Conservation (phyloP, 2,329 filamentous ascomycete species). For the Hypoxylon sp. region DNA sequence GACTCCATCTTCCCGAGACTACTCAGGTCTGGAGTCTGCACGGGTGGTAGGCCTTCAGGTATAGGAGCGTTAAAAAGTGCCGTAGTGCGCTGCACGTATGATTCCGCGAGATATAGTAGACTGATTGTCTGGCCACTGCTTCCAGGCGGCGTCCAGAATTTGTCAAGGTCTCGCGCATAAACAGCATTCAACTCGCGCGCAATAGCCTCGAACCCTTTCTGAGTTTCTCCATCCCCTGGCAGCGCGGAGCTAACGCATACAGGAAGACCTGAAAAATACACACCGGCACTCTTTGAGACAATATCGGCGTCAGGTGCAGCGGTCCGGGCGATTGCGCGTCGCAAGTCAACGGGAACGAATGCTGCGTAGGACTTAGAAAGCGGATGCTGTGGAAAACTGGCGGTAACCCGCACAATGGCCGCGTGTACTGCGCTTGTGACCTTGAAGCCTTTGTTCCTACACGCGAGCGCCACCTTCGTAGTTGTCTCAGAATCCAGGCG, state of each 20-base stretch:
- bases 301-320: slow-evolving; percentile 1
- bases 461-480: slow-evolving; percentile 26
- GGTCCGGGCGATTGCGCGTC: slow-evolving; percentile 29
- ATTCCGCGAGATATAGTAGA: slow-evolving; percentile 33
- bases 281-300: slow-evolving; percentile 18
- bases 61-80: slow-evolving; percentile 27
- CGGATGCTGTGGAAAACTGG: slow-evolving; percentile 43
- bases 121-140: slow-evolving; percentile 32
- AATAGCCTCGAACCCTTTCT: slow-evolving; percentile 39
- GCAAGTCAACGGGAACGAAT: slow-evolving; percentile 45
- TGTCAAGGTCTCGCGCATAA: slow-evolving; percentile 46
- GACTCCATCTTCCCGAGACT: slow-evolving; percentile 43
- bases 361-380: slow-evolving; percentile 40
- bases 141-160: slow-evolving; percentile 44
- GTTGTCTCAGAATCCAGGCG: slow-evolving; percentile 29
- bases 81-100: slow-evolving; percentile 31
- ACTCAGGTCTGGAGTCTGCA: slow-evolving; percentile 45
- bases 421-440: slow-evolving; percentile 47
- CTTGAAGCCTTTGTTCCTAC: slow-evolving; percentile 27
- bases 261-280: slow-evolving; percentile 45
- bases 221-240: background rate
- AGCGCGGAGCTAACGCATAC: slow-evolving; percentile 40
- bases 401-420: slow-evolving; percentile 45
- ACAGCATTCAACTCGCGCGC: slow-evolving; percentile 37
- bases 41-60: slow-evolving; percentile 28